Evolutionary conservation across 2,329 filamentous ascomycete genomes (phyloP).

Genomic region (Penicillium frequentans): DNA sequence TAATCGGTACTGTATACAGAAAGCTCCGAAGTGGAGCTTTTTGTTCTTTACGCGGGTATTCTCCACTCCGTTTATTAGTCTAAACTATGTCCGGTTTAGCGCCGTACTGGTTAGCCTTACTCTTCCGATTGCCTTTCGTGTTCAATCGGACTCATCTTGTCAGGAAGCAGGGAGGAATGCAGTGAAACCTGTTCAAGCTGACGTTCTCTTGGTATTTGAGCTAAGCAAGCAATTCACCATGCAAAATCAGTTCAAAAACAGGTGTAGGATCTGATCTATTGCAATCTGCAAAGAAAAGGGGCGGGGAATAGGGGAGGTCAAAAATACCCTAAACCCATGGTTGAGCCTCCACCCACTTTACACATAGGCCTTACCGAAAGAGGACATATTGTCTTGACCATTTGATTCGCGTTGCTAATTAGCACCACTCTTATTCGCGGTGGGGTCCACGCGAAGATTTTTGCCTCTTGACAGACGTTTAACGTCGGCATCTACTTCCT

Average conservation of each 20-base stretch:
- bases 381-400: conserved; percentile 24
- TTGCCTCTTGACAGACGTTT: conserved; percentile 1
- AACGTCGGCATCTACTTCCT: too few relatives aligned
- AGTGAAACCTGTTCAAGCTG: not conserved
- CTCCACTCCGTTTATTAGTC: conserved; percentile 20
- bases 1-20: conserved; percentile 18
- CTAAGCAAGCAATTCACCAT: not conserved
- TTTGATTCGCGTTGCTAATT: conserved; percentile 22
- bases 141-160: conserved; percentile 2
- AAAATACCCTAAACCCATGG: conserved; percentile 27
- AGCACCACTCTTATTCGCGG: conserved; percentile 20
- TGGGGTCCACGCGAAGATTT: conserved; percentile 14
- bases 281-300: conserved; percentile 16
- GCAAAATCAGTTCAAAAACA: not conserved
- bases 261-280: not conserved
- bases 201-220: not conserved
- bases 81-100: conserved; percentile 17
- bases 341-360: conserved; percentile 29
- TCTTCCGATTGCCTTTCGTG: conserved; percentile 9
- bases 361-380: conserved; percentile 21
- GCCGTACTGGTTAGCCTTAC: conserved; percentile 16
- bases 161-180: not conserved
- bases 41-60: conserved; percentile 23
- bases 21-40: conserved; percentile 20
- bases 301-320: conserved; percentile 15